These are phyloP conservation scores for Massarina eburnea DNA, from an alignment of 2,329 filamentous ascomycete genomes.

Conservation along the genomic window DNA sequence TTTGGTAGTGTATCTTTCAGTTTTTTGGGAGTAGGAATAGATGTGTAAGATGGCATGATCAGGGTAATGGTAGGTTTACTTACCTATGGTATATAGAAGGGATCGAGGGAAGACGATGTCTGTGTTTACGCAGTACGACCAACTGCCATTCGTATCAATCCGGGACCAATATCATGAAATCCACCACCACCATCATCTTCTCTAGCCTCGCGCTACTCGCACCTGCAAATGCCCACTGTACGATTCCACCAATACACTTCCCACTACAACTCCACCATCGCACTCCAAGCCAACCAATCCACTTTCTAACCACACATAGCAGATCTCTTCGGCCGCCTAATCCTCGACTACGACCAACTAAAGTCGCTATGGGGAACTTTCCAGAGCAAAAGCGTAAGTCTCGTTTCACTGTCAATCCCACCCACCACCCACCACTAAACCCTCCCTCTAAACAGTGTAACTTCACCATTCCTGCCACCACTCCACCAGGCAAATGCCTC, in stretches of 20 bases:
- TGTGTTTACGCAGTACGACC: too few species aligned
- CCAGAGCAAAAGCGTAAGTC: slow-evolving; percentile 7
- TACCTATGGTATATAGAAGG: too few species aligned
- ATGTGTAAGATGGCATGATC: too few species aligned
- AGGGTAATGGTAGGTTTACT: too few species aligned
- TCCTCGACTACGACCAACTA: slow-evolving; percentile 5
- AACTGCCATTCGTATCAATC: too few species aligned
- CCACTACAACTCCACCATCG: background rate
- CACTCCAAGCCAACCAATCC: too few species aligned
- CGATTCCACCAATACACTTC: background rate
- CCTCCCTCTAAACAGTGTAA: slow-evolving; percentile 13
- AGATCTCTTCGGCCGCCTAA: slow-evolving; percentile 6
- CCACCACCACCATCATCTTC: background rate
- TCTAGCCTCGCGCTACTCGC: background rate
- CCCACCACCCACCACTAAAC: too few species aligned
- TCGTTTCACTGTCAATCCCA: background rate
- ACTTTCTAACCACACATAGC: background rate
- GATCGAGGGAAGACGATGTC: too few species aligned
- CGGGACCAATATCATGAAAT: background rate
- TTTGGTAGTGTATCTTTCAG: too few species aligned
- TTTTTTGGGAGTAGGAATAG: too few species aligned
- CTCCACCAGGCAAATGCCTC: slow-evolving; percentile 18
- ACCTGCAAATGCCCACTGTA: slow-evolving; percentile 1
- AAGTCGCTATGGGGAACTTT: slow-evolving; percentile 12
- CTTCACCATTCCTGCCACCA: slow-evolving; percentile 18